These are phyloP conservation scores for Fusarium anthophilum DNA, from an alignment of 2,329 filamentous ascomycete genomes.

Conservation along the genomic window DNA sequence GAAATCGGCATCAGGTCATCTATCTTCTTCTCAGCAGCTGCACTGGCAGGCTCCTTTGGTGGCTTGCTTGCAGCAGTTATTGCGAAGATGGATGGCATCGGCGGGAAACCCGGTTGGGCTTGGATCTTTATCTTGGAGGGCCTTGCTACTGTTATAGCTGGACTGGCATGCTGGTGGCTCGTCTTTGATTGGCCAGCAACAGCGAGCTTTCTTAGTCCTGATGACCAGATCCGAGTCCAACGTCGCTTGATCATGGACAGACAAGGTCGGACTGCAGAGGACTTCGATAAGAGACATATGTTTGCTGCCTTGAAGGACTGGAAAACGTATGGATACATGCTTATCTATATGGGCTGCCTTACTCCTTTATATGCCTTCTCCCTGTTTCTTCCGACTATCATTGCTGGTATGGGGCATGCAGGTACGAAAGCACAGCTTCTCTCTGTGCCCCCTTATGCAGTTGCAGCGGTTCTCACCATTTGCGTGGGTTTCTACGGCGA, in stretches of 20 bases:
- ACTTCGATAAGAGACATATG: neutral
- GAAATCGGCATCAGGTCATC: neutral
- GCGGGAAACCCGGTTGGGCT: neutral
- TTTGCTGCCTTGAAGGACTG: neutral
- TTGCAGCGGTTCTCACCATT: neutral
- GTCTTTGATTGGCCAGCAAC: neutral
- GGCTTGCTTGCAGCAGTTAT: neutral
- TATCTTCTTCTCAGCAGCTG: neutral
- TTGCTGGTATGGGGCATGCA: neutral
- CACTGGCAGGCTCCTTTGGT: neutral
- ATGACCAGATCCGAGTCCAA: neutral
- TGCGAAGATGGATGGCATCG: neutral
- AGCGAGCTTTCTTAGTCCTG: neutral
- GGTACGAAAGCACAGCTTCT: neutral
- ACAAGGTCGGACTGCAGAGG: neutral
- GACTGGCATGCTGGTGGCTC: neutral
- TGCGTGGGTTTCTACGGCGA: neutral
- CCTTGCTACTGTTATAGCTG: neutral
- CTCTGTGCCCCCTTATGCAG: neutral
- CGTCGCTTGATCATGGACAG: neutral
- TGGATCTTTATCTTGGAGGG: neutral
- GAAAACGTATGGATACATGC: neutral
- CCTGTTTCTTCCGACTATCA: neutral
- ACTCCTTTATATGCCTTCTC: neutral
- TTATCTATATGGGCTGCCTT: neutral